Evolutionary conservation across 2,329 filamentous ascomycete genomes (phyloP).

Genomic region (Diplodia mutila): DNA sequence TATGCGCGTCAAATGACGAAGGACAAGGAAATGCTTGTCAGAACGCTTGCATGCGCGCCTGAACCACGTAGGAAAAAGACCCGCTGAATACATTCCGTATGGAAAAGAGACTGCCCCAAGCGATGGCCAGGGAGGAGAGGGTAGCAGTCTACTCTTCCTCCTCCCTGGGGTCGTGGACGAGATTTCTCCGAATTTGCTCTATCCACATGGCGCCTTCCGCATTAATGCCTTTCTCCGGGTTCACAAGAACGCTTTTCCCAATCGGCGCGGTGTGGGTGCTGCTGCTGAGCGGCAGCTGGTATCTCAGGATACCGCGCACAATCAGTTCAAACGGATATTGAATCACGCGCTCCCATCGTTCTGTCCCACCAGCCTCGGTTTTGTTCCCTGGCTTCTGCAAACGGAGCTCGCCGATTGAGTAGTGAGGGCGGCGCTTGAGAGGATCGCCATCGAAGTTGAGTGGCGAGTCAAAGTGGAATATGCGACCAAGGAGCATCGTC

Average conservation of each 20-base stretch:
- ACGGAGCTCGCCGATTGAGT: constrained; percentile 81
- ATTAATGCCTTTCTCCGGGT: constrained; percentile 24
- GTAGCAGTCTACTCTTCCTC: not conserved
- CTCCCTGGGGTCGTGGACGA: constrained; percentile 1
- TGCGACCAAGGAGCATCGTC: constrained; percentile 89
- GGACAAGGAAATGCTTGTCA: constrained; percentile 1
- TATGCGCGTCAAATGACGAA: constrained; percentile 19
- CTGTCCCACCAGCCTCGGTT: constrained; percentile 78
- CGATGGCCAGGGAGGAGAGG: not conserved
- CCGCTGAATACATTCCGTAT: not conserved
- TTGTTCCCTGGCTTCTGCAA: constrained; percentile 83
- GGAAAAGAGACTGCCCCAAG: not conserved
- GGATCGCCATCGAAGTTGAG: constrained; percentile 89
- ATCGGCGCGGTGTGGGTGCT: constrained; percentile 57
- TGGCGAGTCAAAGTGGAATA: constrained; percentile 83
- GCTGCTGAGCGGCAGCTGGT: constrained; percentile 66
- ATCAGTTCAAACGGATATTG: constrained; percentile 93
- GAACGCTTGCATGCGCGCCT: constrained; percentile 1
- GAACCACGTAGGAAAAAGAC: not conserved
- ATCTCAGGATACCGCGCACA: constrained; percentile 86
- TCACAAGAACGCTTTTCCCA: constrained; percentile 41
- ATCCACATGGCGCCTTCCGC: constrained; percentile 23
- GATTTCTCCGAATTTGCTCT: constrained; percentile 12
- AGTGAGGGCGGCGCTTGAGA: constrained; percentile 72
- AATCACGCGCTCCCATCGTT: constrained; percentile 87